Conservation (phyloP, 164 flowering plant species). For the Annona cherimola region DNA sequence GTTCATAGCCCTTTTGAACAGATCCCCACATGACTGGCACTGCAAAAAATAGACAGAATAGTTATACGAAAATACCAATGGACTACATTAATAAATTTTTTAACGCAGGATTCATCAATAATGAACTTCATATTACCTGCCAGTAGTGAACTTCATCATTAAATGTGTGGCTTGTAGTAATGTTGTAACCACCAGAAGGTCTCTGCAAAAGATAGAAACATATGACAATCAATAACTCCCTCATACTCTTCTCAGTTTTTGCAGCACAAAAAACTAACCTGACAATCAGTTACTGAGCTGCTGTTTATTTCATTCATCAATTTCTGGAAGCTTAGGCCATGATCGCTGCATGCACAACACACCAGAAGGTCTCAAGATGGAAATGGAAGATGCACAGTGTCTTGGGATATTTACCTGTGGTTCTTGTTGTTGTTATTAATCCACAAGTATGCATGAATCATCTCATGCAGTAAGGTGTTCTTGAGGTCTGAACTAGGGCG, state of each 20-base stretch:
- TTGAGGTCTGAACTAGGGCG: constrained; percentile 16
- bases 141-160: constrained; percentile 15
- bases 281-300: constrained; percentile 15
- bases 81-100: not conserved
- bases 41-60: constrained; percentile 1
- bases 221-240: not conserved
- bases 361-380: not conserved
- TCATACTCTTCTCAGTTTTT: not conserved
- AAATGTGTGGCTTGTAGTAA: constrained; percentile 13
- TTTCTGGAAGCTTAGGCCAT: constrained; percentile 15
- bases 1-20: constrained; percentile 16
- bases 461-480: constrained; percentile 18
- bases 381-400: not conserved
- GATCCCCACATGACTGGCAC: constrained; percentile 19
- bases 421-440: constrained; percentile 1
- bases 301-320: constrained; percentile 15
- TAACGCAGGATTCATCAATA: not conserved
- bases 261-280: constrained; percentile 11
- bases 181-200: constrained; percentile 15
- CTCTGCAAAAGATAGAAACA: constrained; percentile 9
- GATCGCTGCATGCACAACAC: constrained; percentile 10
- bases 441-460: constrained; percentile 21
- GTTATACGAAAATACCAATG: not conserved
- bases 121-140: constrained; percentile 7
- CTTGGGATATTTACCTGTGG: not conserved